Conservation (phyloP, 352 stramenopile genomes). For the Pythium volutum region DNA sequence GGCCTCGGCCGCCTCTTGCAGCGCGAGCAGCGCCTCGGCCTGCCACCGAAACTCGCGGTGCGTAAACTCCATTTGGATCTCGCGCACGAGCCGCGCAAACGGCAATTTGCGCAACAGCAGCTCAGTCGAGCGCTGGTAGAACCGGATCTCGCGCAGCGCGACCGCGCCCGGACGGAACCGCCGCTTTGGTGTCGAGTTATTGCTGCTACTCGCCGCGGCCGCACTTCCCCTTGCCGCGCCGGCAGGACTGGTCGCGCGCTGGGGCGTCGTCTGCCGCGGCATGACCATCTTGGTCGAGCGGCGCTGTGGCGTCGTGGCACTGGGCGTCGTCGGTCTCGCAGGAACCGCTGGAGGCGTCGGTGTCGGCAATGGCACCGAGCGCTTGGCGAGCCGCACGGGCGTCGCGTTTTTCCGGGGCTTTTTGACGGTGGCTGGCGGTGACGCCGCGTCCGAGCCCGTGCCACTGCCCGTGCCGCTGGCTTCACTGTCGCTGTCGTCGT, state of each 20-base stretch:
- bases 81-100: slow-evolving; percentile 94
- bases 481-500: slow-evolving; percentile 6
- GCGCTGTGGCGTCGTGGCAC: slow-evolving; percentile 14
- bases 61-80: slow-evolving; percentile 90
- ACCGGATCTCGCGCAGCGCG: slow-evolving; percentile 95
- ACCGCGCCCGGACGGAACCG: slow-evolving; percentile 62
- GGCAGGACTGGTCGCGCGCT: slow-evolving; percentile 22
- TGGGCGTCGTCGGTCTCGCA: not conserved
- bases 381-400: slow-evolving; percentile 16
- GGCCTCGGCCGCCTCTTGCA: slow-evolving; percentile 93
- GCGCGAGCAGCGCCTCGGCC: slow-evolving; percentile 88
- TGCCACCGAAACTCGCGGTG: slow-evolving; percentile 87
- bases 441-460: slow-evolving; percentile 5
- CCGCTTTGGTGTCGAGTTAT: slow-evolving; percentile 38
- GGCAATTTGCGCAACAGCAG: slow-evolving; percentile 95
- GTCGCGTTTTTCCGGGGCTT: slow-evolving; percentile 23
- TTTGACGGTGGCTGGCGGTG: slow-evolving; percentile 29
- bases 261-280: slow-evolving; percentile 21
- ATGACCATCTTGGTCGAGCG: slow-evolving; percentile 17
- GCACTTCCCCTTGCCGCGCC: too few relatives aligned
- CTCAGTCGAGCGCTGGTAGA: slow-evolving; percentile 94
- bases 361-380: slow-evolving; percentile 2
- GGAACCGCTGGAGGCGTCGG: not conserved
- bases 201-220: slow-evolving; percentile 20
- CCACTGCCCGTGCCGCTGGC: slow-evolving; percentile 24